phyloP scores from a whole-genome alignment of 805 yeast species.

The Candida cerambycidarum region DNA sequence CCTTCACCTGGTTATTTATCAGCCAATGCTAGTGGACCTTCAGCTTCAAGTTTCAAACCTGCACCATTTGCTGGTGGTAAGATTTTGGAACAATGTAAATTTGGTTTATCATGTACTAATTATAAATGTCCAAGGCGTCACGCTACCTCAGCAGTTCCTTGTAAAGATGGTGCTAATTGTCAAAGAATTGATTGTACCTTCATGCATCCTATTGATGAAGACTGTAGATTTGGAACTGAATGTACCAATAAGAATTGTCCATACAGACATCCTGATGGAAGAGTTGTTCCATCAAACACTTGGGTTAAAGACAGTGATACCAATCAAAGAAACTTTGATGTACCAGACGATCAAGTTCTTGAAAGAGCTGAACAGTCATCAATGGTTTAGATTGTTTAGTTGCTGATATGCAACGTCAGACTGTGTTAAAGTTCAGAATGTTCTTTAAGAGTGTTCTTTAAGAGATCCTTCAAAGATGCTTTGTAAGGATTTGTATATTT shows the following conservation, averaged over 20 bases:
- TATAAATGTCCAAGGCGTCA: conserved; percentile 81
- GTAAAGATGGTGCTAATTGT: conserved; percentile 82
- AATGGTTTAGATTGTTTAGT: too few species aligned
- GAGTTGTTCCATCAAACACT: conserved; percentile 36
- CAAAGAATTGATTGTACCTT: conserved; percentile 78
- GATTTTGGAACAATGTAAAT: conserved; percentile 79
- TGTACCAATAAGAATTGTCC: conserved; percentile 74
- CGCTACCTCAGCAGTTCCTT: conserved; percentile 67
- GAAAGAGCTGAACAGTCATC: conserved; percentile 50
- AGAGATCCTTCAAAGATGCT: too few species aligned
- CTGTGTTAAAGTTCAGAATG: too few species aligned
- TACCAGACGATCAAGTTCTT: conserved; percentile 69
- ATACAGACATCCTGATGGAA: conserved; percentile 81
- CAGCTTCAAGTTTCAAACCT: not conserved
- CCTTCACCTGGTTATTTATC: conserved; percentile 60
- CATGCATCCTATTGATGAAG: conserved; percentile 76
- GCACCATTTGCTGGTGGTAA: conserved; percentile 6
- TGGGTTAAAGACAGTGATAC: conserved; percentile 34
- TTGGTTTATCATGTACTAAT: conserved; percentile 73
- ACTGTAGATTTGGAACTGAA: conserved; percentile 74
- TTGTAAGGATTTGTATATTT: conserved; percentile 2
- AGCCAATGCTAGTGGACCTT: conserved; percentile 16
- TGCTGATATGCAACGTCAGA: too few species aligned
- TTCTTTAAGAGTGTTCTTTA: too few species aligned
- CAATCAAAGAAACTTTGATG: conserved; percentile 68